A percentile compares a stretch with the other conserved stretches of the same genome.
Conservation (phyloP, 2,329 filamentous ascomycete genomes). For the Fusarium annulatum region DNA sequence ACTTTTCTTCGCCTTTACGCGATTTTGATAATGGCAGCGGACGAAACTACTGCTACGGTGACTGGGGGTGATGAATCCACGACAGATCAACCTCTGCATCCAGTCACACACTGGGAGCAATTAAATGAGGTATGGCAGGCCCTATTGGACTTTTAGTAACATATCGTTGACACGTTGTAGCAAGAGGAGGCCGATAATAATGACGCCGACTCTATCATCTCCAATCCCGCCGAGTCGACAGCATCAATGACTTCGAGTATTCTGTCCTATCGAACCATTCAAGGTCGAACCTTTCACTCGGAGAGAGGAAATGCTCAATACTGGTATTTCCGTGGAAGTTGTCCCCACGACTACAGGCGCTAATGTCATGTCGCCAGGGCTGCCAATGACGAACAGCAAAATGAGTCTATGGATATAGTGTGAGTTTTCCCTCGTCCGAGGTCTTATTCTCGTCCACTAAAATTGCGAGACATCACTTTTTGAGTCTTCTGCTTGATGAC, state of each 20-base stretch:
- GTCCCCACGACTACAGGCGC: rapidly evolving
- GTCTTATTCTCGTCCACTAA: neutral
- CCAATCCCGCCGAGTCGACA: conserved; percentile 12
- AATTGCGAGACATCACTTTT: conserved; percentile 14
- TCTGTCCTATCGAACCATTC: conserved; percentile 24
- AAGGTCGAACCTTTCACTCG: conserved; percentile 28
- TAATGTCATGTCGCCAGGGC: neutral
- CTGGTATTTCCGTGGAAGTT: neutral
- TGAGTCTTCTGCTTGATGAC: conserved; percentile 8
- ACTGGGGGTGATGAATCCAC: neutral
- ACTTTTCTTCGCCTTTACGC: rapidly evolving
- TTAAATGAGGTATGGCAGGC: neutral
- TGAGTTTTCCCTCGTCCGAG: neutral
- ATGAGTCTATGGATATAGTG: conserved; percentile 34
- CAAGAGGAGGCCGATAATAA: neutral
- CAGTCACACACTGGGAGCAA: conserved; percentile 8
- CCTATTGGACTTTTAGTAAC: rapidly evolving
- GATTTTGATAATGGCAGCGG: neutral
- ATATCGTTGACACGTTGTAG: neutral
- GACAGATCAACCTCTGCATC: neutral
- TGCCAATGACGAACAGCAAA: conserved; percentile 32
- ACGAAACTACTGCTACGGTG: neutral
- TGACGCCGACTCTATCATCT: conserved; percentile 17
- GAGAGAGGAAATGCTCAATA: conserved; percentile 23
- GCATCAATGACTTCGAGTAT: conserved; percentile 32